These are phyloP conservation scores for Boehmeria nivea DNA, from an alignment of 306 rosid genomes.

Conservation along the genomic window DNA sequence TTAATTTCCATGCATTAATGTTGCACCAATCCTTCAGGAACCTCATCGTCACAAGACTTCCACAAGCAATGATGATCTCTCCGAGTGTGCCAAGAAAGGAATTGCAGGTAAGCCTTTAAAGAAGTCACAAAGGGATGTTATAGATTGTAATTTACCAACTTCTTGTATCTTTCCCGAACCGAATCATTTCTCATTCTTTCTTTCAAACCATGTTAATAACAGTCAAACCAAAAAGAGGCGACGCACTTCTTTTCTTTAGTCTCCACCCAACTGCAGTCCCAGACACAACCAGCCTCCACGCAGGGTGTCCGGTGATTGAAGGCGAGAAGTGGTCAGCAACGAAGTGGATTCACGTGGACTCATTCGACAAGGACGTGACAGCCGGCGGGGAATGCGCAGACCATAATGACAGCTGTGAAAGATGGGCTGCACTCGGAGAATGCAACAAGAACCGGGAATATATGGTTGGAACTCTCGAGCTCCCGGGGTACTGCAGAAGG, in stretches of 20 bases:
- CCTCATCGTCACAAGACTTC: slow-evolving; percentile 50
- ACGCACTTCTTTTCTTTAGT: slow-evolving; percentile 96
- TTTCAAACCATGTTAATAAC: slow-evolving; percentile 15
- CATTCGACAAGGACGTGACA: slow-evolving; percentile 61
- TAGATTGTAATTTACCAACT: background rate
- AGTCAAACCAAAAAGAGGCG: slow-evolving; percentile 95
- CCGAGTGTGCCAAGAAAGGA: slow-evolving; percentile 93
- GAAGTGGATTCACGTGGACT: slow-evolving; percentile 91
- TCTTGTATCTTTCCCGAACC: too few relatives aligned
- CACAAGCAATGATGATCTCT: slow-evolving; percentile 48
- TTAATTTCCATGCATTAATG: slow-evolving; percentile 13
- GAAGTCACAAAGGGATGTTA: background rate
- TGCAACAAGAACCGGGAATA: slow-evolving; percentile 79
- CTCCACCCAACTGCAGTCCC: slow-evolving; percentile 72
- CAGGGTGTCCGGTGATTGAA: slow-evolving; percentile 91
- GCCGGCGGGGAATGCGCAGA: slow-evolving; percentile 59
- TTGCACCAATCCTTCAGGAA: slow-evolving; percentile 43
- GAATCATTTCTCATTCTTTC: too few relatives aligned
- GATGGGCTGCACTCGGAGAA: slow-evolving; percentile 97
- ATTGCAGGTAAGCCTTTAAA: slow-evolving; percentile 58
- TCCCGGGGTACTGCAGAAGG: slow-evolving; percentile 86
- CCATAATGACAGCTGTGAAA: slow-evolving; percentile 67
- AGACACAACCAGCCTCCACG: slow-evolving; percentile 84
- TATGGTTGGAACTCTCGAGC: slow-evolving; percentile 80
- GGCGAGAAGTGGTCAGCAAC: slow-evolving; percentile 99